Percentiles rank a stretch among this genome's conserved stretches.
Conservation (phyloP, 2,329 filamentous ascomycete species). For the Stemphylium beticola region DNA sequence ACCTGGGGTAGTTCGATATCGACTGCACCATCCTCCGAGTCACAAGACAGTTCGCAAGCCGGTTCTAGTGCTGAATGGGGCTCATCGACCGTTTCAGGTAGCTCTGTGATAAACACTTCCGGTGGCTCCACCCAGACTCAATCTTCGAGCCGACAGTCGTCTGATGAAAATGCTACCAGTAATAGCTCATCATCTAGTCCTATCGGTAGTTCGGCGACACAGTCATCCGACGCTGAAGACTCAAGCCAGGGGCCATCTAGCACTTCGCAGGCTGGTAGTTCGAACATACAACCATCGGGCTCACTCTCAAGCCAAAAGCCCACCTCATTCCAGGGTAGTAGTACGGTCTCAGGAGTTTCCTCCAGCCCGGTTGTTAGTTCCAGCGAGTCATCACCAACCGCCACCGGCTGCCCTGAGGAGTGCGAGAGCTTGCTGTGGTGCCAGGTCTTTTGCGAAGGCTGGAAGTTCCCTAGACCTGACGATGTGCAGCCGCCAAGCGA, state of each 20-base stretch:
- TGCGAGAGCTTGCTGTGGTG: conserved; percentile 6
- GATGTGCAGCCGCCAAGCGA: conserved; percentile 5
- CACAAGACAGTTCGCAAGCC: not conserved
- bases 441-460: conserved; percentile 3
- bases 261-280: not conserved
- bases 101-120: not conserved
- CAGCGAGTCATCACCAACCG: not conserved
- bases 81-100: not conserved
- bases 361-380: not conserved
- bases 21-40: not conserved
- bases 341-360: not conserved
- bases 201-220: not conserved
- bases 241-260: not conserved
- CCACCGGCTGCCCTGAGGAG: conserved; percentile 7
- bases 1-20: not conserved
- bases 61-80: not conserved
- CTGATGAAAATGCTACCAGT: too few relatives aligned
- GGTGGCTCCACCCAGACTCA: not conserved
- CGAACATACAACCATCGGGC: not conserved
- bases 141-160: not conserved
- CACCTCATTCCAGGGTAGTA: not conserved
- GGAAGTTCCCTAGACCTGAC: conserved; percentile 2
- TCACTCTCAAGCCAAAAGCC: too few relatives aligned
- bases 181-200: not conserved
- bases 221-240: not conserved